A percentile compares a stretch with the other conserved stretches of the same genome.
Evolutionary conservation across 2,329 filamentous ascomycete genomes (phyloP).

Genomic region (Dissoconium aciculare): DNA sequence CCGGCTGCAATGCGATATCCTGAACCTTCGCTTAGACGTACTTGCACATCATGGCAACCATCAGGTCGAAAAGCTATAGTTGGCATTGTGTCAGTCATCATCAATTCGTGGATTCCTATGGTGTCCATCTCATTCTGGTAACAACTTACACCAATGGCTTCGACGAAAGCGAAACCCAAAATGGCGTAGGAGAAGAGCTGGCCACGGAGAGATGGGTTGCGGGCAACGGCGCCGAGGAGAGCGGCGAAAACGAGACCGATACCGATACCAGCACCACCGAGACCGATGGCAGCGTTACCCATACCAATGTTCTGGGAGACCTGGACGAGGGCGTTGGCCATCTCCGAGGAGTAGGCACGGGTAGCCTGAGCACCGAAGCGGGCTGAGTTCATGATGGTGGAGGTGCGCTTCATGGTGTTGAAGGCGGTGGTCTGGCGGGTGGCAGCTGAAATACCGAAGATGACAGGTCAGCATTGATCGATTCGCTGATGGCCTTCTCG

Average conservation of each 20-base stretch:
- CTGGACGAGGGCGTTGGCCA: conserved; percentile 76
- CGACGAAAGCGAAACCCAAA: conserved; percentile 89
- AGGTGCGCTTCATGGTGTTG: conserved; percentile 60
- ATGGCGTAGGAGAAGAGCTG: conserved; percentile 95
- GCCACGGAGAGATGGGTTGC: conserved; percentile 86
- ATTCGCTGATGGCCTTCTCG: not conserved
- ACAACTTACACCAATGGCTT: conserved; percentile 53
- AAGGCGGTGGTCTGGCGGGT: conserved; percentile 40
- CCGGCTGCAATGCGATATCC: not conserved
- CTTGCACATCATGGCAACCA: conserved; percentile 89
- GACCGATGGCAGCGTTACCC: conserved; percentile 80
- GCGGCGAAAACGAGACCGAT: conserved; percentile 89
- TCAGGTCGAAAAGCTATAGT: conserved; percentile 58
- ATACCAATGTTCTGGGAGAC: conserved; percentile 84
- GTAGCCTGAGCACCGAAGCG: conserved; percentile 34
- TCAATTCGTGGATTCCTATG: conserved; percentile 1
- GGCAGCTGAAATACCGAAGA: conserved; percentile 14
- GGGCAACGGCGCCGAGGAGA: conserved; percentile 76
- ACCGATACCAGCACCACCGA: conserved; percentile 50
- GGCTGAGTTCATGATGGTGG: conserved; percentile 31
- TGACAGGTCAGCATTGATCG: conserved; percentile 4
- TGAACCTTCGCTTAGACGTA: conserved; percentile 23
- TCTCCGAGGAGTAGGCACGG: conserved; percentile 74
- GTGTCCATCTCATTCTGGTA: conserved; percentile 3
- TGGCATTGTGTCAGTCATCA: not conserved